Base-by-base conservation (phyloP, 306 rosid species). In the Quercus cerris region DNA sequence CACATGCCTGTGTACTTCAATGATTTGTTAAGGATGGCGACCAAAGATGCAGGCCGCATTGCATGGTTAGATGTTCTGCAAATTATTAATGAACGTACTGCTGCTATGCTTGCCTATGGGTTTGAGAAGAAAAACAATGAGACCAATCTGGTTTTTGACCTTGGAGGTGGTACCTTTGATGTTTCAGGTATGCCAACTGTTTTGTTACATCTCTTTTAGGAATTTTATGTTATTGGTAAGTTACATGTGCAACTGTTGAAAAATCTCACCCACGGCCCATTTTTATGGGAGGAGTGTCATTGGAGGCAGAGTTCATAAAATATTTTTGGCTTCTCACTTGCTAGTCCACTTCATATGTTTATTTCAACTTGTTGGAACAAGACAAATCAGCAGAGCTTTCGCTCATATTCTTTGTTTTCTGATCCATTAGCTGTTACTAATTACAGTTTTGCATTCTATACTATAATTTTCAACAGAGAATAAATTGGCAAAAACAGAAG, bases 21-120 rank as follows among this genome's bases (percentile, higher is more conserved):
- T 75, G 99, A 95, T 76, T 95, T 97, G 14, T 97, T 91, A 74
- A 95, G 99, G 77, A 95, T 97, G 13, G 99, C 98, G 8, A 93
- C 99, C 0, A 95, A 91, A 88, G 99, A 95, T 84, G 99, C 99
- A 6, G 99, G 99, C 18, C 88, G 98, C 41, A 95, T 95, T 85
- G 99, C 98, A 74, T 27, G 99, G 99, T 75, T 93, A 5, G 98
- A 95, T 44, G 99, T 95, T 82, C 94, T 95, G 79, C 90, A 97
- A 73, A 95, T 95, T 31, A 95, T 95, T 62, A 95, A 95, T 41
- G 99, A 95, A 75, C 97, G 96, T 0, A 95, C 99, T 59, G 99
- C 99, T 3, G 99, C 99, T 15, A 91, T 96, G 33, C 33, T 31
- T 31, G 33, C 33, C 33, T 31, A 31, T 31, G 33, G 33, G 33